Evolutionary conservation across 129 eudicot species (phyloP).

Genomic region (Saposhnikovia divaricata): DNA sequence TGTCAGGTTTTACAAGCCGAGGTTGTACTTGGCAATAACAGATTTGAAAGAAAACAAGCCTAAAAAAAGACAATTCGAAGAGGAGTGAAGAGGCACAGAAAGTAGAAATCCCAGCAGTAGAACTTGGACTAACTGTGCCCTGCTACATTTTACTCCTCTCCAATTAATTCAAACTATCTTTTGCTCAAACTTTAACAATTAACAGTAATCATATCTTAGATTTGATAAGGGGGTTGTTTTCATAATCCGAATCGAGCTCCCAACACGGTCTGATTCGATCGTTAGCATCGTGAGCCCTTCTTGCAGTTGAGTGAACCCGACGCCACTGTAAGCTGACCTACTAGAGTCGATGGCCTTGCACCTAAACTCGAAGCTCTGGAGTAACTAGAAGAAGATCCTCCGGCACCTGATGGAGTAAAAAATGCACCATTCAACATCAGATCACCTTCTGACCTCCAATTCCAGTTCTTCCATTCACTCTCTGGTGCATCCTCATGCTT

Average conservation of each 20-base stretch:
- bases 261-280: background rate
- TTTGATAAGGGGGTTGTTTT: background rate
- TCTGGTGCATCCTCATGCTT: constrained; percentile 8
- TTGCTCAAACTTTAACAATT: background rate
- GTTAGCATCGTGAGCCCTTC: constrained; percentile 4
- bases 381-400: constrained; percentile 17
- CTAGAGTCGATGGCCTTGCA: constrained; percentile 28
- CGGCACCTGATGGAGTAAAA: constrained; percentile 52
- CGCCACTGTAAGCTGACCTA: constrained; percentile 28
- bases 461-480: constrained; percentile 47
- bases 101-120: background rate
- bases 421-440: constrained; percentile 62
- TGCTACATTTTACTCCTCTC: background rate
- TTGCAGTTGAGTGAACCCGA: constrained; percentile 27
- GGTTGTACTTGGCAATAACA: constrained; percentile 5
- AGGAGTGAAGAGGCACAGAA: background rate
- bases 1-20: constrained; percentile 4
- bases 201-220: background rate
- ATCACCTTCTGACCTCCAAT: constrained; percentile 68
- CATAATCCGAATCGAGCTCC: background rate
- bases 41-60: background rate
- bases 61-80: background rate
- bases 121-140: constrained; percentile 7
- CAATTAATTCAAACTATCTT: background rate
- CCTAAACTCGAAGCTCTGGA: constrained; percentile 37